These are phyloP conservation scores for Rhododendron griersonianum DNA, from an alignment of 148 eudicot species.

Conservation along the genomic window DNA sequence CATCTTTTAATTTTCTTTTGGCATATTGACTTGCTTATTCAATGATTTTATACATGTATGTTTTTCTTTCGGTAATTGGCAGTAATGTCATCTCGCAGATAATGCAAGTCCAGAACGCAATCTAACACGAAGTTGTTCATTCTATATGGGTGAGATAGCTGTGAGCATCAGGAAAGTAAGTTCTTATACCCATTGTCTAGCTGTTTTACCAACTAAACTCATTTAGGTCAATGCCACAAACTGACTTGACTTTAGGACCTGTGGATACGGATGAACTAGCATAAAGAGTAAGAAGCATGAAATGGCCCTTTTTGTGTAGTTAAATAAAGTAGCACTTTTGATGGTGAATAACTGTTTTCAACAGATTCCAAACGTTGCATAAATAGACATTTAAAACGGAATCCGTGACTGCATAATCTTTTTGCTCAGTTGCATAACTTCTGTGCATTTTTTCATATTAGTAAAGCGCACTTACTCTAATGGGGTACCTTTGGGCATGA, in stretches of 20 bases:
- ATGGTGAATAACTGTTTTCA: background rate
- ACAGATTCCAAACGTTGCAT: background rate
- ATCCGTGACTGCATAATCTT: background rate
- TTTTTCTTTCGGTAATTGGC: constrained; percentile 3
- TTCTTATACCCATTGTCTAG: constrained; percentile 3
- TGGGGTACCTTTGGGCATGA: background rate
- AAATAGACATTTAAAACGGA: background rate
- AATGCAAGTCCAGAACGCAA: constrained; percentile 90
- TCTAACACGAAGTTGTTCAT: constrained; percentile 68
- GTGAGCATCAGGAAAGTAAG: constrained; percentile 81
- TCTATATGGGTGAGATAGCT: constrained; percentile 85
- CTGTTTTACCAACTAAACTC: background rate
- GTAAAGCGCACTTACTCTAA: background rate
- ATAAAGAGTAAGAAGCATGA: background rate
- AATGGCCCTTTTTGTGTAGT: background rate
- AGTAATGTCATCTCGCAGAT: constrained; percentile 38
- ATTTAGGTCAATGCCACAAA: background rate
- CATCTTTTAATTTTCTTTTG: background rate
- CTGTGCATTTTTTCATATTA: background rate
- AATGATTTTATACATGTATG: background rate
- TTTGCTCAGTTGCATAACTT: background rate
- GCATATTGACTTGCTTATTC: background rate
- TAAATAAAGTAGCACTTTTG: background rate
- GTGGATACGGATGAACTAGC: background rate
- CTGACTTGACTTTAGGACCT: background rate